A percentile compares a stretch with the other conserved stretches of the same genome.
Conservation (phyloP, 179 eudicot genomes). For the Dionaea muscipula region DNA sequence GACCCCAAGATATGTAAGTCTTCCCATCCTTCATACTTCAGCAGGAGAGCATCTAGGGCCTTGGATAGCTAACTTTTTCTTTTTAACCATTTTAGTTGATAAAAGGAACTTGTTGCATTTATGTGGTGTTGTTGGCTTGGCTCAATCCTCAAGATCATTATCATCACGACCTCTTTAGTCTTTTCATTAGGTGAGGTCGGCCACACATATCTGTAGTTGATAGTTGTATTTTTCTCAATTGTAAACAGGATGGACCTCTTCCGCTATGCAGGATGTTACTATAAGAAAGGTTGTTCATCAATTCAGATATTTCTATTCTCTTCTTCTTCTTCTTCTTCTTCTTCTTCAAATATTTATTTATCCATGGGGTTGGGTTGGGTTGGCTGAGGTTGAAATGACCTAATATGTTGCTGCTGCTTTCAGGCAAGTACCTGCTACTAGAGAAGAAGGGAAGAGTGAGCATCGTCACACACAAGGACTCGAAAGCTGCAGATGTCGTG, state of each 20-base stretch:
- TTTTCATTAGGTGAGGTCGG: too few species aligned
- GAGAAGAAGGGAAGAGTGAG: slow-evolving; percentile 41
- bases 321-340: too few species aligned
- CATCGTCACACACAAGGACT: slow-evolving; percentile 65
- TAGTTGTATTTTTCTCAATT: background rate
- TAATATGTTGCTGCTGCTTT: slow-evolving; percentile 11
- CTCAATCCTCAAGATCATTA: too few species aligned
- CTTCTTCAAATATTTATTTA: too few species aligned
- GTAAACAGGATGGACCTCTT: slow-evolving; percentile 52
- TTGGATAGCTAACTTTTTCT: too few species aligned
- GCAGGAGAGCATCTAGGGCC: background rate
- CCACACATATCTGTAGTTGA: background rate
- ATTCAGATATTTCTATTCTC: background rate
- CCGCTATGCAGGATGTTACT: slow-evolving; percentile 43
- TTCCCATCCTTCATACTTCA: background rate
- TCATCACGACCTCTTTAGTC: too few species aligned
- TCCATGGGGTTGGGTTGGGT: too few species aligned
- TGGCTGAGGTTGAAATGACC: background rate
- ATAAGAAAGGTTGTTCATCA: slow-evolving; percentile 42
- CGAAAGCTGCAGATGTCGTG: slow-evolving; percentile 48
- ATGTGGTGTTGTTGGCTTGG: too few species aligned
- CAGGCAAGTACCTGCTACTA: slow-evolving; percentile 63
- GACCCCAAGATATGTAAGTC: slow-evolving; percentile 53
- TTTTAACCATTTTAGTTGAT: too few species aligned
- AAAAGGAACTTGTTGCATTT: too few species aligned